A percentile compares a stretch with the other conserved stretches of the same genome.
phyloP scores from a whole-genome alignment of 2,329 filamentous ascomycete species.

The Clarireedia monteithiana region DNA sequence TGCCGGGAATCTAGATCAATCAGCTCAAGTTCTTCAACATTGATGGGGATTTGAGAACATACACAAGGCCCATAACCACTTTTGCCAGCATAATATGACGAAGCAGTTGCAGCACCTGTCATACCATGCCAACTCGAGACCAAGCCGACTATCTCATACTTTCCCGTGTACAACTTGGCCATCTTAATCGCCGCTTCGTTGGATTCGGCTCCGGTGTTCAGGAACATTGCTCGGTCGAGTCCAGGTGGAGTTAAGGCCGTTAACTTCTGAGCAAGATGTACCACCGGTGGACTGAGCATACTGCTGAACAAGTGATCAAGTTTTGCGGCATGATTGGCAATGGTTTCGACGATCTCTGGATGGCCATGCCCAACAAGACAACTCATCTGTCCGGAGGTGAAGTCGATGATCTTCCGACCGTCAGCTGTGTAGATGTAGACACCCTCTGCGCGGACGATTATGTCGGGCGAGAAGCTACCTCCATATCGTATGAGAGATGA shows the following conservation, averaged over 20 bases:
- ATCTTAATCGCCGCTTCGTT: conserved; percentile 58
- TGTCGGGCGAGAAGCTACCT: conserved; percentile 16
- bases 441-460: conserved; percentile 19
- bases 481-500: conserved; percentile 17
- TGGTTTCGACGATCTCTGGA: conserved; percentile 47
- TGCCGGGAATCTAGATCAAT: conserved; percentile 41
- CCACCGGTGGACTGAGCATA: conserved; percentile 51
- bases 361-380: conserved; percentile 51
- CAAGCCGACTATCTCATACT: conserved; percentile 56
- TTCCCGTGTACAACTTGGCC: conserved; percentile 55
- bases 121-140: conserved; percentile 54
- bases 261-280: conserved; percentile 45
- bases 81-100: conserved; percentile 47
- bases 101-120: conserved; percentile 43
- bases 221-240: conserved; percentile 49
- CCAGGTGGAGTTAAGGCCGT: conserved; percentile 39
- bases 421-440: conserved; percentile 35
- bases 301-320: conserved; percentile 53
- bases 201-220: conserved; percentile 48
- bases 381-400: conserved; percentile 54
- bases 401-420: conserved; percentile 44
- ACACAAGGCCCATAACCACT: conserved; percentile 35
- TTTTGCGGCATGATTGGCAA: conserved; percentile 39
- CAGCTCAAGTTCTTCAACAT: neutral
- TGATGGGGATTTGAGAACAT: neutral